Evolutionary conservation across 208 protist genomes (phyloP).

Genomic region (Acanthamoeba divionensis): DNA sequence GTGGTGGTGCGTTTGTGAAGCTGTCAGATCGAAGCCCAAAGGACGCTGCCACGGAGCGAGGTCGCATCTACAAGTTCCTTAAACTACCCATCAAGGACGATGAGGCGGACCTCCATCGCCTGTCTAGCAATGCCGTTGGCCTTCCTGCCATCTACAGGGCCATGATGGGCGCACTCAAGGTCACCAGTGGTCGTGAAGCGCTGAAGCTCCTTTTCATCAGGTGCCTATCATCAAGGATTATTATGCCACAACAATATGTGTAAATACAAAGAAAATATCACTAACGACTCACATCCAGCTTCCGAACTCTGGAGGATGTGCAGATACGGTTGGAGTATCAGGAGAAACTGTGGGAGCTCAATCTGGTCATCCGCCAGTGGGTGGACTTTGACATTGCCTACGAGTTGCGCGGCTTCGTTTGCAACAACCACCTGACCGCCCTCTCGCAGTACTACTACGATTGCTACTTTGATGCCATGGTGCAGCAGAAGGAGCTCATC

Average conservation of each 20-base stretch:
- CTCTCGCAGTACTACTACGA: conserved; percentile 55
- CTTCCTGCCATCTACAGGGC: background rate
- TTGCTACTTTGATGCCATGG: conserved; percentile 38
- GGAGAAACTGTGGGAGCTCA: conserved; percentile 34
- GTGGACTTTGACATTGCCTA: conserved; percentile 43
- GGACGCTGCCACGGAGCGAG: background rate
- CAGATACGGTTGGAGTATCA: background rate
- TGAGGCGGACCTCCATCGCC: background rate
- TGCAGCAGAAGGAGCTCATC: background rate
- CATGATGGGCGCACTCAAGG: conserved; percentile 42
- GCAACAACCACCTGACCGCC: conserved; percentile 33
- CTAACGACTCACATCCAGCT: background rate
- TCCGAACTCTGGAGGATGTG: conserved; percentile 8
- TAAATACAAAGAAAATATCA: too few species aligned
- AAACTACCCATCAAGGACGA: background rate
- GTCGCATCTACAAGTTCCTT: conserved; percentile 39
- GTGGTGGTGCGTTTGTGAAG: conserved; percentile 15
- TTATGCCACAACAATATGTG: background rate
- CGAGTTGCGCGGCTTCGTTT: conserved; percentile 37
- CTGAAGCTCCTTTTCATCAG: conserved; percentile 34
- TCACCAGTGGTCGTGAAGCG: conserved; percentile 2
- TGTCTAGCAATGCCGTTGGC: conserved; percentile 7
- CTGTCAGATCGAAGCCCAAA: conserved; percentile 30
- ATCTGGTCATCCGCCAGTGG: conserved; percentile 31
- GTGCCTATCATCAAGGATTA: background rate